Evolutionary conservation across 441 rosid species (phyloP).

Genomic region (Jatropha podagrica): DNA sequence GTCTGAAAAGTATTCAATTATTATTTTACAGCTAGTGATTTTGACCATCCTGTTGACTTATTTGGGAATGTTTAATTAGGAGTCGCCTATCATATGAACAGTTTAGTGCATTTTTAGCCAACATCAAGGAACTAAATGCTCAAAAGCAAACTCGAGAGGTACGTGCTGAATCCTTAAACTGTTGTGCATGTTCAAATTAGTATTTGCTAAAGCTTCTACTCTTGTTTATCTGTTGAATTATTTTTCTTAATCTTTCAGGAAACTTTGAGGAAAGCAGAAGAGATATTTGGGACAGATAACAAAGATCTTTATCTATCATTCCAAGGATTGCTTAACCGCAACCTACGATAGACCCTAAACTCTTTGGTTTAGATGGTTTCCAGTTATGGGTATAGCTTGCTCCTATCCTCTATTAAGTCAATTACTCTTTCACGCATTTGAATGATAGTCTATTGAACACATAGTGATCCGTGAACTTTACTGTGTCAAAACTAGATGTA

Average conservation of each 20-base stretch:
- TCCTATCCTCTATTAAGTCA: not conserved
- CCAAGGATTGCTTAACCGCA: conserved; percentile 84
- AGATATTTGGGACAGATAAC: conserved; percentile 83
- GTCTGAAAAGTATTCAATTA: not conserved
- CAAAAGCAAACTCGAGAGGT: conserved; percentile 93
- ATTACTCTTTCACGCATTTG: no score
- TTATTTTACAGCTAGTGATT: not conserved
- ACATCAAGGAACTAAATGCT: conserved; percentile 89
- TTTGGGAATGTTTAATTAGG: conserved; percentile 40
- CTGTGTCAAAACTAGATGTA: not conserved
- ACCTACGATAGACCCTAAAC: conserved; percentile 41
- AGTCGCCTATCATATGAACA: conserved; percentile 88
- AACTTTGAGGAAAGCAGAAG: conserved; percentile 89
- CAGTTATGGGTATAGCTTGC: conserved; percentile 27
- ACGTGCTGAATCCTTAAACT: conserved; percentile 12
- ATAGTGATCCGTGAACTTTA: not conserved
- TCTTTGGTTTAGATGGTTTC: conserved; percentile 19
- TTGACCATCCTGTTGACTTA: conserved; percentile 18
- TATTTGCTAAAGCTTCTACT: not conserved
- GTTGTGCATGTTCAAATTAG: not conserved
- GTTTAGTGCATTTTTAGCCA: conserved; percentile 91
- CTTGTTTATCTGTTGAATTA: conserved; percentile 4
- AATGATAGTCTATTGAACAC: no score
- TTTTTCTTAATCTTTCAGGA: conserved; percentile 52
- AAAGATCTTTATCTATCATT: conserved; percentile 81